Conservation (phyloP, 1,284 basidiomycete genomes). For the Ganoderma boninense region DNA sequence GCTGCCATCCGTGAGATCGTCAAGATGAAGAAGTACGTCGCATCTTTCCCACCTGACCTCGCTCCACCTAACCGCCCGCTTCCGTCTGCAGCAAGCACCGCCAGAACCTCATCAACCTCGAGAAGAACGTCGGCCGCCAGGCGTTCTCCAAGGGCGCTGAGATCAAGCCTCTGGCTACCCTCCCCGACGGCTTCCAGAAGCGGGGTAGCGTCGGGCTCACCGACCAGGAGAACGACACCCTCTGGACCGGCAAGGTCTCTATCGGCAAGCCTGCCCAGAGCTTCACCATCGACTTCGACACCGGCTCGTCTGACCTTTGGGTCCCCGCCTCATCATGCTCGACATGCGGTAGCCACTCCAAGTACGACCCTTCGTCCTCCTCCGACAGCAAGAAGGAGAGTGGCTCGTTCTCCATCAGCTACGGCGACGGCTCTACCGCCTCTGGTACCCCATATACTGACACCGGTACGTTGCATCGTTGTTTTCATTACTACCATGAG, state of each 20-base stretch:
- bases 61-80: not conserved
- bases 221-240: slow-evolving; percentile 20
- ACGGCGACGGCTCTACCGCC: slow-evolving; percentile 52
- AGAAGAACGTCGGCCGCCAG: slow-evolving; percentile 30
- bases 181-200: slow-evolving; percentile 13
- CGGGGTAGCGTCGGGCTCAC: slow-evolving; percentile 22
- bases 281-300: slow-evolving; percentile 36
- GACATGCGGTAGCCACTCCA: slow-evolving; percentile 41
- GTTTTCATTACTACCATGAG: slow-evolving; percentile 24
- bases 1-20: slow-evolving; percentile 29
- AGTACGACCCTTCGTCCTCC: slow-evolving; percentile 42
- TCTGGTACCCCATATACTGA: slow-evolving; percentile 50
- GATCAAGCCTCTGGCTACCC: slow-evolving; percentile 15
- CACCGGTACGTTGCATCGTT: slow-evolving; percentile 24
- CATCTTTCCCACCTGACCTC: not conserved
- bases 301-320: slow-evolving; percentile 42
- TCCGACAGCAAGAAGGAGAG: slow-evolving; percentile 40
- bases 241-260: slow-evolving; percentile 29
- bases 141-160: slow-evolving; percentile 23
- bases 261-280: slow-evolving; percentile 25
- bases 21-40: slow-evolving; percentile 31
- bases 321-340: slow-evolving; percentile 41
- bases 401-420: slow-evolving; percentile 46
- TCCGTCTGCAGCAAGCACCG: slow-evolving; percentile 25
- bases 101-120: slow-evolving; percentile 29